Evolutionary conservation across 345 rosid genomes (phyloP).

Genomic region (Eucalyptus albens): DNA sequence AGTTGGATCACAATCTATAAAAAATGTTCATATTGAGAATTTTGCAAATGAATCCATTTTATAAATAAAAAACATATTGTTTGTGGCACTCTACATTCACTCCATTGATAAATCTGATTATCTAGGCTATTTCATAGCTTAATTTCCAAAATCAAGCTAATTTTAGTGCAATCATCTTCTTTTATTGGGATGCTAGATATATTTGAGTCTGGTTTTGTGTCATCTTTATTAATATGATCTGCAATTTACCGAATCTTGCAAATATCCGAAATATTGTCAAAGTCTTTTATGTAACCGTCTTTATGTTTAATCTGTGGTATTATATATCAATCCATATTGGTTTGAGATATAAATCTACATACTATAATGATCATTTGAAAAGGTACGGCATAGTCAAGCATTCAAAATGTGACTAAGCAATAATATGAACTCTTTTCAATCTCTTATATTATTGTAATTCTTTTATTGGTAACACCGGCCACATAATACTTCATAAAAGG

Average conservation of each 20-base stretch:
- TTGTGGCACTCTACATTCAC: not conserved
- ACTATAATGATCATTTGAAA: too few species aligned
- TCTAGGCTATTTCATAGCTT: not conserved
- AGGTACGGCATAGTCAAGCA: not conserved
- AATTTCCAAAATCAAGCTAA: not conserved
- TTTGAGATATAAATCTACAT: too few species aligned
- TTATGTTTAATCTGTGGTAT: too few species aligned
- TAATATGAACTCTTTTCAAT: too few species aligned
- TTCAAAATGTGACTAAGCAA: not conserved
- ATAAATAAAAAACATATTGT: too few species aligned
- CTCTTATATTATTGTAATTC: too few species aligned
- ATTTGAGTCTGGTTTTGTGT: not conserved
- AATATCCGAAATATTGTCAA: not conserved
- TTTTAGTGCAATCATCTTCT: not conserved
- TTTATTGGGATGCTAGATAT: not conserved
- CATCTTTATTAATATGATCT: too few species aligned
- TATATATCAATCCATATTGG: too few species aligned
- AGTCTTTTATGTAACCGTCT: too few species aligned
- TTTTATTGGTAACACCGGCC: not conserved
- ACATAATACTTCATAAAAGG: not conserved
- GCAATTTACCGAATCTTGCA: too few species aligned
- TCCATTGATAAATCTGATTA: too few species aligned
- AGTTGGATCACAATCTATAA: not conserved
- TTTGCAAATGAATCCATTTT: not conserved
- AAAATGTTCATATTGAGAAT: too few species aligned